Evolutionary conservation across 148 eudicot species (phyloP), one percentile per base, ranked within the genome.

Genomic region (Amaranthus hypochondriacus): DNA sequence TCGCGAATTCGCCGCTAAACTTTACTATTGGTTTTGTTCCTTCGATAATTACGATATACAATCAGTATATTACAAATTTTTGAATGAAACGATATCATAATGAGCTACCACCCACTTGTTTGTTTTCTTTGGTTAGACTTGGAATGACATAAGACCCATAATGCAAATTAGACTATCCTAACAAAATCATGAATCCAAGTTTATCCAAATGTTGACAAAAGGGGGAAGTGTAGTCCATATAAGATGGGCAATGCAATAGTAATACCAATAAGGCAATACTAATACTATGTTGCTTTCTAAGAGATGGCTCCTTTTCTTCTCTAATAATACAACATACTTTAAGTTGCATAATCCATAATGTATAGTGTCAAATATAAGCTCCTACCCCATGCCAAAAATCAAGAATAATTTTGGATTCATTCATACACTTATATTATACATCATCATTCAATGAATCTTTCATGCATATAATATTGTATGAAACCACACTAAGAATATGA

Each of bases 151-250:
- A 4, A 71, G 42, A 71, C 43, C 65, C 65, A 71, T 56, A 56
- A 48, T 10, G 48, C 63, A 7, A 56, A 58, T 56, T 58, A 15
- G 65, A 56, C 65, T 63, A 73, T 62, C 76, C 42, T 62, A 73
- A 62, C 62, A 28, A 73, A 53, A 7, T 52, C 43, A 52, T 3
- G 15, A 14, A 50, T 3, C 47, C 6, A 74, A 74, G 61, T 69
- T 63, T 62, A 64, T 73, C 62, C 63, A 74, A 64, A 44, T 55
- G 12, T 63, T 64, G 54, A 74, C 58, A 65, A 1, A 74, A 74
- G 66, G 54, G 63, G 77, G 52, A 74, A 64, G 5, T 0, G 67
- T 2, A 44, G 2, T 46, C 77, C 62, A 63, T 74, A 65, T 0
- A 28, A 28, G 39, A 28, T 28, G 39, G 39, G 39, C 39, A 28